Base-by-base conservation (phyloP, 2,329 filamentous ascomycete genomes). In the Piedraia hortae region DNA sequence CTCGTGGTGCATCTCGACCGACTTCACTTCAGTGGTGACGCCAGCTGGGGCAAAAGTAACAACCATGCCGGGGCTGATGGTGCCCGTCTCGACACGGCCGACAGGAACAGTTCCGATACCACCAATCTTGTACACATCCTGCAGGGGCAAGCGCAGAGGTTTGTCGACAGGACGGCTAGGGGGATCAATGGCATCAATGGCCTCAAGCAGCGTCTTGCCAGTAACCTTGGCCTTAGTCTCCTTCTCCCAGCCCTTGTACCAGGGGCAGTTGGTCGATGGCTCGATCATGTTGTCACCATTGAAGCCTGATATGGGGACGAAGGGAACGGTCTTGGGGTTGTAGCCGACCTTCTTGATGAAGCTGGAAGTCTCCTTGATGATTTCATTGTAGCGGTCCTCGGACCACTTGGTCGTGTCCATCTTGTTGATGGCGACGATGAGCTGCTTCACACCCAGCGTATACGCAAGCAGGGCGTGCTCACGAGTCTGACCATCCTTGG, bases 281-380 rank as follows among this genome's bases (percentile, higher is more conserved):
- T 73, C 55, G 34, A 97, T 70, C 85, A 97, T 97, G 77, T 97
- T 97, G 73, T 97, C 85, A 53, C 85, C 85, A 69, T 97, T 72
- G 78, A 97, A 97, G 45, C 85, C 85, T 45, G 85, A 93, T 74
- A 97, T 93, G 51, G 85, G 85, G 49, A 97, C 85, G 66, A 97
- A 97, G 44, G 82, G 64, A 50, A 93, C 80, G 44, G 59, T 54
- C 77, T 93, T 93, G 62, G 85, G 82, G 75, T 93, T 91, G 77
- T 82, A 97, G 55, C 85, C 85, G 58, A 93, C 82, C 78, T 97
- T 93, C 82, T 93, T 97, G 77, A 97, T 91, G 75, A 93, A 93
- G 66, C 65, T 72, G 61, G 80, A 88, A 44, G 80, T 91, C 70
- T 97, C 85, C 78, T 93, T 93, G 71, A 93, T 82, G 55, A 97